Percentiles rank a stretch among this genome's conserved stretches.
These are phyloP conservation scores for Eruca vesicaria DNA, from an alignment of 441 rosid species.

Conservation along the genomic window DNA sequence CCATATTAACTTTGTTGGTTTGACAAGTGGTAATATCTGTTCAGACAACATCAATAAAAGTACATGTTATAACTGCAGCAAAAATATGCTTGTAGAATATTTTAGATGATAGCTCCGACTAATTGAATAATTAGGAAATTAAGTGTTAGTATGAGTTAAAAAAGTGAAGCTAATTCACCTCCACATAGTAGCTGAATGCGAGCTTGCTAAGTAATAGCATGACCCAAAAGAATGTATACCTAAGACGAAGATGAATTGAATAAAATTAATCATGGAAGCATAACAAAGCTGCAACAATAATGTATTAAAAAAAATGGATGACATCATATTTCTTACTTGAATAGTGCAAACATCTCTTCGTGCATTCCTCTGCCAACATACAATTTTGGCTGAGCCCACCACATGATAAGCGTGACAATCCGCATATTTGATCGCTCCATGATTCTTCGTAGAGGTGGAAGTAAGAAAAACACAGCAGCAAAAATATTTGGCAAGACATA, in stretches of 20 bases:
- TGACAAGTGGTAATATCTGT: slow-evolving; percentile 82
- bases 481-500: slow-evolving; percentile 81
- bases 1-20: slow-evolving; percentile 81
- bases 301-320: not conserved
- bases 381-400: slow-evolving; percentile 99
- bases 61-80: slow-evolving; percentile 13
- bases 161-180: slow-evolving; percentile 51
- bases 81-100: slow-evolving; percentile 1
- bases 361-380: slow-evolving; percentile 99
- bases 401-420: slow-evolving; percentile 75
- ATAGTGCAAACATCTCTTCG: slow-evolving; percentile 79
- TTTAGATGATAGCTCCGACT: slow-evolving; percentile 5
- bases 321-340: slow-evolving; percentile 61
- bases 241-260: slow-evolving; percentile 36
- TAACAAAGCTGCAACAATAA: slow-evolving; percentile 2
- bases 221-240: slow-evolving; percentile 98
- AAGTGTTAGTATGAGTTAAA: not conserved
- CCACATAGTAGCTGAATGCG: slow-evolving; percentile 96
- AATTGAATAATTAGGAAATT: slow-evolving; percentile 1
- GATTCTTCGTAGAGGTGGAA: slow-evolving; percentile 75
- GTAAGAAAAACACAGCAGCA: slow-evolving; percentile 72
- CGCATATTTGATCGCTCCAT: slow-evolving; percentile 91
- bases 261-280: slow-evolving; percentile 13
- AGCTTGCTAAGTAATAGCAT: slow-evolving; percentile 85
- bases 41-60: slow-evolving; percentile 23